phyloP scores from a whole-genome alignment of 1,139 yeast genomes.

The Candida sojae region DNA sequence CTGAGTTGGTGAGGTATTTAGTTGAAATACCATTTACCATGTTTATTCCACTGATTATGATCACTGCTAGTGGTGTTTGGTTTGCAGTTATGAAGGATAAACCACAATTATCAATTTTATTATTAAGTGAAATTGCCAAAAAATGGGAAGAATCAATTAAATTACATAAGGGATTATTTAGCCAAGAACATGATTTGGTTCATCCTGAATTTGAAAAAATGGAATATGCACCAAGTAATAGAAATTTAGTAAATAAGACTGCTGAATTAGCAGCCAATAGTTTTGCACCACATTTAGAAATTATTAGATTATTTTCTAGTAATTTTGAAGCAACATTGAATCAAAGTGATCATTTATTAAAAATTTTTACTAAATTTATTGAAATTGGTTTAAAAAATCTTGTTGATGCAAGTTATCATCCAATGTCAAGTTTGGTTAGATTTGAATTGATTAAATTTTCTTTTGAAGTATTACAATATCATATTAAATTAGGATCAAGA shows the following conservation, averaged over 20 bases:
- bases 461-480: slow-evolving; percentile 62
- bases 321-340: slow-evolving; percentile 79
- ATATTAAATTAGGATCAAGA: slow-evolving; percentile 49
- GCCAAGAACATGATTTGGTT: slow-evolving; percentile 55
- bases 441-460: slow-evolving; percentile 75
- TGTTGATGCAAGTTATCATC: slow-evolving; percentile 71
- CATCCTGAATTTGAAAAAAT: slow-evolving; percentile 69
- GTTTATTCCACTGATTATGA: slow-evolving; percentile 63
- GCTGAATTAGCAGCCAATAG: slow-evolving; percentile 50
- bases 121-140: slow-evolving; percentile 67
- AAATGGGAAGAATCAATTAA: slow-evolving; percentile 71
- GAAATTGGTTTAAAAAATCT: slow-evolving; percentile 59
- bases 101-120: slow-evolving; percentile 56
- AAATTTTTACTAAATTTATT: slow-evolving; percentile 65
- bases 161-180: slow-evolving; percentile 64
- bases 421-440: slow-evolving; percentile 72
- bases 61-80: slow-evolving; percentile 78
- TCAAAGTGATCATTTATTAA: slow-evolving; percentile 71
- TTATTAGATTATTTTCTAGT: slow-evolving; percentile 72
- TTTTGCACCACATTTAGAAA: slow-evolving; percentile 73
- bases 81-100: slow-evolving; percentile 71
- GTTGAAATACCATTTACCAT: slow-evolving; percentile 72
- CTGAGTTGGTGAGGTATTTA: slow-evolving; percentile 55
- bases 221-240: slow-evolving; percentile 91
- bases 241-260: slow-evolving; percentile 53